Evolutionary conservation across 495 filamentous ascomycete species (phyloP), one percentile per base, ranked within the genome.

Genomic region (Hypoxylon trugodes): DNA sequence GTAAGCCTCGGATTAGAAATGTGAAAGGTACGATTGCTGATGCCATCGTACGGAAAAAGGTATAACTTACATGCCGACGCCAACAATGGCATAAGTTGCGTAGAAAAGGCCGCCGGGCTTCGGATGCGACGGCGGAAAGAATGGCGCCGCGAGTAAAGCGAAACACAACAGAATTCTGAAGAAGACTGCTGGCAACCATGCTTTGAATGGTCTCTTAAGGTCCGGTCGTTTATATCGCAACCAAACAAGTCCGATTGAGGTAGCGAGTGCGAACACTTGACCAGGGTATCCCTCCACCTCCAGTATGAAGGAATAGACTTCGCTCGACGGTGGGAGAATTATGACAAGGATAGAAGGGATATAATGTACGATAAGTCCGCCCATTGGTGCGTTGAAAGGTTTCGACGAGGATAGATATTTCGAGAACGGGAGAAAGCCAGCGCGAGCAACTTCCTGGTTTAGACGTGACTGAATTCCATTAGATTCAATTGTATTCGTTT

Each of bases 41-140:
- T 32, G 32, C 12, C n/a, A 2, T n/a, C 16, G 25, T 28, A 9
- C 6, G 4, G 18, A 38, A 9, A 22, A 18, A 12, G 13, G 36
- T 45, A 18, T 25, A 19, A 86, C 89, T 82, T 77, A 91, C 89
- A 89, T 81, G 22, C 79, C 80, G 37, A 85, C 82, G 2, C 88
- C 89, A 26, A 91, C 89, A 65, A 91, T 76, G 1, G 89, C 89
- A 77, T 91, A 91, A 6, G 84, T 90, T 0, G 86, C 89, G 62
- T 90, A 86, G 68, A 85, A 89, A 52, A 91, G 79, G 25, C 85
- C 79, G 6, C 82, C 82, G 54, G 84, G 78, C 9, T 80, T 79
- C 40, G 81, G 74, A 38, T 85, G 77, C 8, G 75, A 74, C 0
- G 77, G 76, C 13, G 79, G 80, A 30, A 87, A 75, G 63, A 87